Conservation (phyloP, 768 basidiomycete species). For the Macrolepiota fuliginosa region DNA sequence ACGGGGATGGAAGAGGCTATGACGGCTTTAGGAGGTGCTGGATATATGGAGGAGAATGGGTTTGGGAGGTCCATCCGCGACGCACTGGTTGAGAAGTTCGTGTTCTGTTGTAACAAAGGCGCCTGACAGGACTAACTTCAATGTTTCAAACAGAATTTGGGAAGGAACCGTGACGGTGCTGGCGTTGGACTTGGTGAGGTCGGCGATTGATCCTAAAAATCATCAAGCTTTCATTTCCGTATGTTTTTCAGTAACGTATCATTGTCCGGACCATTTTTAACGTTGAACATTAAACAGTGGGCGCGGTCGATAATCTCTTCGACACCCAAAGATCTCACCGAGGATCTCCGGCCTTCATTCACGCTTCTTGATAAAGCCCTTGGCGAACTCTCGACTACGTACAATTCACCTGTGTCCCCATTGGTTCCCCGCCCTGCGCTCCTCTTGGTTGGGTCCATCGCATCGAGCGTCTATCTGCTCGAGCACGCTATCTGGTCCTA, state of each 20-base stretch:
- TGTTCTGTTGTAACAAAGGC: not conserved
- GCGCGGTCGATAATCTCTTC: slow-evolving; percentile 39
- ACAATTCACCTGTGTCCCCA: slow-evolving; percentile 39
- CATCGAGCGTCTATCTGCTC: slow-evolving; percentile 55
- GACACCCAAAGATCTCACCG: slow-evolving; percentile 33
- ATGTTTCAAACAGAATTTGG: slow-evolving; percentile 58
- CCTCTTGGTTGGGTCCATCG: slow-evolving; percentile 52
- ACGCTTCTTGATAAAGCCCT: slow-evolving; percentile 37
- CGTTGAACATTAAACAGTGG: slow-evolving; percentile 45
- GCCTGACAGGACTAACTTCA: not conserved
- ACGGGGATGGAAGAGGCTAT: slow-evolving; percentile 72
- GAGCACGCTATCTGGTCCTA: slow-evolving; percentile 70
- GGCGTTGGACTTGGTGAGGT: slow-evolving; percentile 62
- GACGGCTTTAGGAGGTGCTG: slow-evolving; percentile 71
- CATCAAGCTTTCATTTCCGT: slow-evolving; percentile 51
- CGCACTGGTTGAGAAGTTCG: slow-evolving; percentile 65
- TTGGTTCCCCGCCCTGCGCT: slow-evolving; percentile 57
- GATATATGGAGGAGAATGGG: slow-evolving; percentile 82
- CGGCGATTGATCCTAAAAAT: slow-evolving; percentile 41
- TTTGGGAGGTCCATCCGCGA: slow-evolving; percentile 70
- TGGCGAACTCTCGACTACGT: slow-evolving; percentile 35
- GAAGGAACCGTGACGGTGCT: slow-evolving; percentile 74
- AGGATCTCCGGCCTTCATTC: slow-evolving; percentile 26
- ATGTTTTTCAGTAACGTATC: slow-evolving; percentile 18
- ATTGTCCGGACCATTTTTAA: not conserved